Evolutionary conservation across 257 asterid species (phyloP).

Genomic region (Plectranthus barbatus): DNA sequence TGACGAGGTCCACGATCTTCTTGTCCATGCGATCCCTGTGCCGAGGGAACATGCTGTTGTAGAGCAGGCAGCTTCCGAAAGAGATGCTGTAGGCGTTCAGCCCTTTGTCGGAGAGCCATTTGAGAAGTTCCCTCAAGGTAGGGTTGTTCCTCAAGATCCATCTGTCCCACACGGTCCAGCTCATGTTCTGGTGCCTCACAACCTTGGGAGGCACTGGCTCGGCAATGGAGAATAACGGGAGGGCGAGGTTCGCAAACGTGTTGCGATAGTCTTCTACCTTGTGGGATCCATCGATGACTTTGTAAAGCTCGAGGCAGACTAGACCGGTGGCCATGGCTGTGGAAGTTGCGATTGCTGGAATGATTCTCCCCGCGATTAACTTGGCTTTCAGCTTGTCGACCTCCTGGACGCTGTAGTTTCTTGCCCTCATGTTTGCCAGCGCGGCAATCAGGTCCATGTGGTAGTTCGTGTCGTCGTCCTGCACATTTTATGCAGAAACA

Average conservation of each 20-base stretch:
- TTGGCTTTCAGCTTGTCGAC: conserved; percentile 89
- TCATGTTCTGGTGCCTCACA: conserved; percentile 59
- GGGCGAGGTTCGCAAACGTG: conserved; percentile 82
- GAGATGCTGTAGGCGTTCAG: conserved; percentile 77
- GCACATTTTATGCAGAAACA: conserved; percentile 6
- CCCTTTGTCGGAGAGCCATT: conserved; percentile 77
- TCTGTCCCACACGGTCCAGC: conserved; percentile 95
- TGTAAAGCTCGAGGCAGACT: conserved; percentile 85
- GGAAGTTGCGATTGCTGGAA: conserved; percentile 88
- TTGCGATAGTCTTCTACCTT: conserved; percentile 82
- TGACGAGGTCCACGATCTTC: conserved; percentile 54
- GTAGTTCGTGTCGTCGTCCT: conserved; percentile 89
- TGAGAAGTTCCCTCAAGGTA: conserved; percentile 57
- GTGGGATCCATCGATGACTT: conserved; percentile 65
- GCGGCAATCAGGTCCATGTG: conserved; percentile 91
- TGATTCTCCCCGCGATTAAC: conserved; percentile 84
- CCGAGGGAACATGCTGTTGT: conserved; percentile 73
- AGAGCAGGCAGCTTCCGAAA: conserved; percentile 72
- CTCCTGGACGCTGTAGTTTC: conserved; percentile 81
- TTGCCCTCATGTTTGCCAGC: conserved; percentile 95
- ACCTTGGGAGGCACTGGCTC: conserved; percentile 79
- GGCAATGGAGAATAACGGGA: conserved; percentile 82
- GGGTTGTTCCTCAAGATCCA: conserved; percentile 67
- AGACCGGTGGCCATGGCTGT: conserved; percentile 92
- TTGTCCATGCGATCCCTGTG: conserved; percentile 85